phyloP scores from a whole-genome alignment of 257 asterid genomes.

The Solanum tacnaense region DNA sequence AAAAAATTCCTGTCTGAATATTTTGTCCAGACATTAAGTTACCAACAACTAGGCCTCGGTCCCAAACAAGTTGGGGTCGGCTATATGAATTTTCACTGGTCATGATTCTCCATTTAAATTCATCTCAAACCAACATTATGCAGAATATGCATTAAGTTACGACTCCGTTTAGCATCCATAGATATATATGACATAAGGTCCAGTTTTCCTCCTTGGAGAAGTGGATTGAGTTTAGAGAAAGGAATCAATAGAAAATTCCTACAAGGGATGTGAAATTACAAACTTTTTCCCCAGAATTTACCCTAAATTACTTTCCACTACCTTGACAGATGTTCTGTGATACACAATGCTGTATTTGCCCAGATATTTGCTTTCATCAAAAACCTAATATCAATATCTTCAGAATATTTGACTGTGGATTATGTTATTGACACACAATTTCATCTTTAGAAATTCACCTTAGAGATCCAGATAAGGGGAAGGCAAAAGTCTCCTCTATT shows the following conservation, averaged over 20 bases:
- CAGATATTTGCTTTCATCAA: not conserved
- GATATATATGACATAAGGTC: not conserved
- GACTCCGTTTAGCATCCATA: not conserved
- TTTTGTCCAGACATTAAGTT: not conserved
- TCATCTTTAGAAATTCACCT: not conserved
- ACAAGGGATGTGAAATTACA: not conserved
- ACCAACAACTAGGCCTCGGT: not conserved
- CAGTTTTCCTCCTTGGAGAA: not conserved
- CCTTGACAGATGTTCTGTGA: not conserved
- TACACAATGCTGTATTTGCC: not conserved
- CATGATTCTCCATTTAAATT: not conserved
- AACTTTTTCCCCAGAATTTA: not conserved
- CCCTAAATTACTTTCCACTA: not conserved
- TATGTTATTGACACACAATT: not conserved
- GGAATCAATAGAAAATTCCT: not conserved
- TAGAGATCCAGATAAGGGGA: not conserved
- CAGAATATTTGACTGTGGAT: not conserved
- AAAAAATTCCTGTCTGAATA: not conserved
- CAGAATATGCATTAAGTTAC: not conserved
- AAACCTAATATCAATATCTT: not conserved
- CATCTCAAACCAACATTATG: not conserved
- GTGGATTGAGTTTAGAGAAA: not conserved
- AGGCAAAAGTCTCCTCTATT: not conserved
- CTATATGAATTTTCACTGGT: not conserved
- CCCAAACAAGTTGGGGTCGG: not conserved